phyloP scores from a whole-genome alignment of 2,329 filamentous ascomycete species.

The Microsporum audouinii region DNA sequence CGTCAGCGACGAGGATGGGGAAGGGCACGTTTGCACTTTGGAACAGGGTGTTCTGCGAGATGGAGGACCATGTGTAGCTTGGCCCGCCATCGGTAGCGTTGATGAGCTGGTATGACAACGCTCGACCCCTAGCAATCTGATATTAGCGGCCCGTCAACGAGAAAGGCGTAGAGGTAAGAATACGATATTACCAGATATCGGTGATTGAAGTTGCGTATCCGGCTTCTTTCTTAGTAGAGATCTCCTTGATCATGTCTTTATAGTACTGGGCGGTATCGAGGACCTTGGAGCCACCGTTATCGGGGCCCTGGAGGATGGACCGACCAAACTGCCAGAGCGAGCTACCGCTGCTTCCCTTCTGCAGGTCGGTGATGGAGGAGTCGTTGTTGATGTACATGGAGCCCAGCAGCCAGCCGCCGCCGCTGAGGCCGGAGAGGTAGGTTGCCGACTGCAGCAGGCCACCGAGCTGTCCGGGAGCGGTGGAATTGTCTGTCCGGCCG shows the following conservation, averaged over 20 bases:
- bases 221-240: conserved; percentile 50
- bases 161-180: background rate
- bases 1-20: conserved; percentile 62
- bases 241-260: conserved; percentile 45
- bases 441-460: conserved; percentile 71
- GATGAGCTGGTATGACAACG: conserved; percentile 75
- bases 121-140: conserved; percentile 46
- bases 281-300: conserved; percentile 40
- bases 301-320: conserved; percentile 50
- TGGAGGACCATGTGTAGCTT: conserved; percentile 71
- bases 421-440: conserved; percentile 69
- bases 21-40: conserved; percentile 53
- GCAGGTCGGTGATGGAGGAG: conserved; percentile 51
- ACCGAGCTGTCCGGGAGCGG: conserved; percentile 56
- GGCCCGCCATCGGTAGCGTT: conserved; percentile 64
- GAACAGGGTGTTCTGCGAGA: conserved; percentile 54
- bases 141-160: conserved; percentile 3
- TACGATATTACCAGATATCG: conserved; percentile 57
- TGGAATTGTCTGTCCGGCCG: conserved; percentile 53
- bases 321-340: conserved; percentile 53
- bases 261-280: conserved; percentile 53
- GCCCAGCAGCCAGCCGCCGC: conserved; percentile 76
- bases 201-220: conserved; percentile 63
- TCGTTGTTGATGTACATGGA: conserved; percentile 71
- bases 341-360: conserved; percentile 30